Evolutionary conservation across 2,329 filamentous ascomycete genomes (phyloP).

Genomic region (Diplodia intermedia): DNA sequence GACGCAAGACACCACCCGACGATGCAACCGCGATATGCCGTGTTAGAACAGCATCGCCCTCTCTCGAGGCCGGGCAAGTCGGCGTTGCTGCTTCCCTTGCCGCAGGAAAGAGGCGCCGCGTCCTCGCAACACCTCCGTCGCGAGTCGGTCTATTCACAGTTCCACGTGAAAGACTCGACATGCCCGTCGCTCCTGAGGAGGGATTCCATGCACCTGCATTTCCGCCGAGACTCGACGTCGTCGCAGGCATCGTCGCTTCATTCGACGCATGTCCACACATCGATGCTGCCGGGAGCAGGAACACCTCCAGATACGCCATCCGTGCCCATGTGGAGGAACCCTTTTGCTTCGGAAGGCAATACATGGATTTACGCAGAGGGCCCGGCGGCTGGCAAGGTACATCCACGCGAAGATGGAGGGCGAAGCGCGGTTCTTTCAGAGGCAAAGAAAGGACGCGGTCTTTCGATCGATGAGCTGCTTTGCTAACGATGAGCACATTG

Average conservation of each 20-base stretch:
- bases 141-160: neutral
- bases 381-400: neutral
- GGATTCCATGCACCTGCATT: neutral
- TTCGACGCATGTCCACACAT: neutral
- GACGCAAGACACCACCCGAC: neutral
- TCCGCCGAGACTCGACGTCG: constrained; percentile 2
- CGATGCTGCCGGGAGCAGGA: constrained; percentile 20
- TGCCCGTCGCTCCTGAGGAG: neutral
- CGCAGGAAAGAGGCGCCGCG: neutral
- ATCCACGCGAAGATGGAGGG: neutral
- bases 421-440: neutral
- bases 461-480: constrained; percentile 22
- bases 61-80: constrained; percentile 1
- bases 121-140: neutral
- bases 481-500: neutral
- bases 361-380: constrained; percentile 1
- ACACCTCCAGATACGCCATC: constrained; percentile 16
- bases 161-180: neutral
- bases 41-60: neutral
- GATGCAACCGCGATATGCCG: neutral
- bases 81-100: neutral
- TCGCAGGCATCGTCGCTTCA: neutral
- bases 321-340: constrained; percentile 3
- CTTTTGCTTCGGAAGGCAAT: constrained; percentile 5
- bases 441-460: constrained; percentile 14